These are phyloP conservation scores for Diplodia intermedia DNA, from an alignment of 2,329 filamentous ascomycete genomes.

Conservation along the genomic window DNA sequence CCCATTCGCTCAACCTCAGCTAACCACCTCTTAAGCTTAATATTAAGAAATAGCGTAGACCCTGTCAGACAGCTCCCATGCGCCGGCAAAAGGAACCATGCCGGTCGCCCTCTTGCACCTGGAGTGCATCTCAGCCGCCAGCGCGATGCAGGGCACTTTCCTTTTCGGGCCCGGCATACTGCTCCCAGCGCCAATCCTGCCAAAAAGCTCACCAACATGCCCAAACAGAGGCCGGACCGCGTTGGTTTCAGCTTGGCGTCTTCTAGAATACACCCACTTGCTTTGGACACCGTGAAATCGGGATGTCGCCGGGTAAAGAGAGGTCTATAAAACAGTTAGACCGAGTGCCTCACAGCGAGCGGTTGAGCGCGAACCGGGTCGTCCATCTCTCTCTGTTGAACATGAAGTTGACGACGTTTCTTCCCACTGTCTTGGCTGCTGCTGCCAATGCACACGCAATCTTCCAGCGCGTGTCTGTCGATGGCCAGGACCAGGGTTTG, in stretches of 20 bases:
- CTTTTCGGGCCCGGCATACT: neutral
- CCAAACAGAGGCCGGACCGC: neutral
- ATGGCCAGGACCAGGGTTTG: slow-evolving; percentile 58
- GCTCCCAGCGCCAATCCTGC: neutral
- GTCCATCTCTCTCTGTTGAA: neutral
- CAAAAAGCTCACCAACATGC: neutral
- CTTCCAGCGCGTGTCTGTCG: slow-evolving; percentile 57
- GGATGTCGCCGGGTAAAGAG: slow-evolving; percentile 15
- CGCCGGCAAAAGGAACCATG: neutral
- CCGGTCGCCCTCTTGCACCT: neutral
- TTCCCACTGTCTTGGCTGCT: slow-evolving; percentile 38
- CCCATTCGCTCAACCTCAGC: slow-evolving; percentile 10
- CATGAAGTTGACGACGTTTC: slow-evolving; percentile 36
- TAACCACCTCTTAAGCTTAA: slow-evolving; percentile 24
- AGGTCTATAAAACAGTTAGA: slow-evolving; percentile 1
- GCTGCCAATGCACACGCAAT: slow-evolving; percentile 52
- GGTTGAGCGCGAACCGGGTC: neutral
- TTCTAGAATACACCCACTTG: neutral
- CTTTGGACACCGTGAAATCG: neutral
- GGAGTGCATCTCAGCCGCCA: neutral
- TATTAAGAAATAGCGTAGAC: slow-evolving; percentile 10
- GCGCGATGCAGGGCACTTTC: neutral
- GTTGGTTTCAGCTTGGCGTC: neutral
- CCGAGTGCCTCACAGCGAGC: neutral
- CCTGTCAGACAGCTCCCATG: neutral